A percentile compares a stretch with the other conserved stretches of the same genome.
Evolutionary conservation across 2,329 filamentous ascomycete genomes (phyloP).

Genomic region (Ophiocordyceps polyrhachis-furcata): DNA sequence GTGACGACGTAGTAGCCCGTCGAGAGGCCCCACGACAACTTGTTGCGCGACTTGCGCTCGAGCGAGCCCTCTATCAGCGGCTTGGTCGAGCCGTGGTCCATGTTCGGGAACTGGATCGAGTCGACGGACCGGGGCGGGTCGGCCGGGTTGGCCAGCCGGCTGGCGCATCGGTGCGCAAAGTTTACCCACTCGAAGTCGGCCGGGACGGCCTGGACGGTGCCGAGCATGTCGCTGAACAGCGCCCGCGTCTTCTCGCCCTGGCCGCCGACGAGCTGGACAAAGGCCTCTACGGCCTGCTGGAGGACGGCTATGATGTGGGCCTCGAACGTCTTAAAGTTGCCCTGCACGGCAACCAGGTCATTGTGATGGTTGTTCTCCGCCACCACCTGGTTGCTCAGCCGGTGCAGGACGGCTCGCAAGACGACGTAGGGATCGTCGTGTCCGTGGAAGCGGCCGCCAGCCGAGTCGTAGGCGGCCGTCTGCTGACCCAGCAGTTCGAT

Average conservation of each 20-base stretch:
- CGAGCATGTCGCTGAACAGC: constrained; percentile 71
- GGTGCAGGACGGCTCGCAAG: constrained; percentile 61
- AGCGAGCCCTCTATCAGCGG: constrained; percentile 74
- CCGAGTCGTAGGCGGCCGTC: constrained; percentile 60
- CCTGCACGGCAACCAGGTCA: constrained; percentile 80
- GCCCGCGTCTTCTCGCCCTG: constrained; percentile 68
- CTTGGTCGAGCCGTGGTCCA: constrained; percentile 61
- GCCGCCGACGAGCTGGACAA: constrained; percentile 60
- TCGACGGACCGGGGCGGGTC: constrained; percentile 56
- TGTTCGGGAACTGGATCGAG: constrained; percentile 70
- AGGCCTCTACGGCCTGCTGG: constrained; percentile 65
- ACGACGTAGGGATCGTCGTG: constrained; percentile 77
- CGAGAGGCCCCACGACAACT: constrained; percentile 58
- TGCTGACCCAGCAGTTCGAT: constrained; percentile 86
- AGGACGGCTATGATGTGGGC: constrained; percentile 66
- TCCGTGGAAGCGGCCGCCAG: constrained; percentile 50
- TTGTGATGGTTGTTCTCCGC: constrained; percentile 95
- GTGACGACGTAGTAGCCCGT: constrained; percentile 82
- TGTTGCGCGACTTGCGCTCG: constrained; percentile 78
- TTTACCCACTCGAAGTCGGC: constrained; percentile 82
- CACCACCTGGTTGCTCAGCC: constrained; percentile 74
- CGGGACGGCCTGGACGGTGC: constrained; percentile 56
- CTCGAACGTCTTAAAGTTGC: constrained; percentile 77
- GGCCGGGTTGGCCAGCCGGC: constrained; percentile 60
- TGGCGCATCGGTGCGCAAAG: constrained; percentile 54